Base-by-base conservation (phyloP, 768 basidiomycete species). In the Lactarius indigo region DNA sequence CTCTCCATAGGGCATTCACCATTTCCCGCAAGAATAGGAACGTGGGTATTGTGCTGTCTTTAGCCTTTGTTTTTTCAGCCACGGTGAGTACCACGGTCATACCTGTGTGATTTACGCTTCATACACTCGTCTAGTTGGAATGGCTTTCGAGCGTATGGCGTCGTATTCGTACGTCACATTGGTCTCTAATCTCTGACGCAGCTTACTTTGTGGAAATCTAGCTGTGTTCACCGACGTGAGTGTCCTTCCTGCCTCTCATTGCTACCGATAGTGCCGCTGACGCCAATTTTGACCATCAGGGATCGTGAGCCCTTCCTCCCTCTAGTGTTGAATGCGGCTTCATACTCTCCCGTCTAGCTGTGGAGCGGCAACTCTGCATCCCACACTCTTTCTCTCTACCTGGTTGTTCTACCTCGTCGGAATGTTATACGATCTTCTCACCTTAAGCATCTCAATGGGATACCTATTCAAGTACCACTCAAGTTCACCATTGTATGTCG, bases 341-440 rank as follows among this genome's bases (percentile, higher is more conserved):
- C 26, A 26, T 17, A 28, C 28, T 9, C 44, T 8, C n/a, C 39
- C 33, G n/a, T 26, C 37, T 66, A 88, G 87, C 68, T 89, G 87
- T 69, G 78, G 79, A 71, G 78, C 64, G 80, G 75, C 69, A 77
- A 64, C 69, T 62, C 57, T 64, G 63, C 72, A 44, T n/a, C 65
- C 60, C 12, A 55, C 54, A 26, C n/a, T 7, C 17, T 68, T 69
- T 50, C 68, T 79, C 15, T 78, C 82, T 0, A 84, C 82, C 39
- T 89, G 85, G 83, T 64, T 82, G 13, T 86, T 83, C 77, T 89
- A 90, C 71, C 78, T 83, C 3, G 72, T 85, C 35, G 80, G 83
- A 7, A 87, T 88, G 63, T 62, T 79, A 17, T 89, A 85, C 73
- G 88, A 90, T 71, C 73, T 84, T 7, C 73, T 81, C 10, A 82